Evolutionary conservation across 2,329 filamentous ascomycete species (phyloP).

Genomic region (Alternaria postmessia): DNA sequence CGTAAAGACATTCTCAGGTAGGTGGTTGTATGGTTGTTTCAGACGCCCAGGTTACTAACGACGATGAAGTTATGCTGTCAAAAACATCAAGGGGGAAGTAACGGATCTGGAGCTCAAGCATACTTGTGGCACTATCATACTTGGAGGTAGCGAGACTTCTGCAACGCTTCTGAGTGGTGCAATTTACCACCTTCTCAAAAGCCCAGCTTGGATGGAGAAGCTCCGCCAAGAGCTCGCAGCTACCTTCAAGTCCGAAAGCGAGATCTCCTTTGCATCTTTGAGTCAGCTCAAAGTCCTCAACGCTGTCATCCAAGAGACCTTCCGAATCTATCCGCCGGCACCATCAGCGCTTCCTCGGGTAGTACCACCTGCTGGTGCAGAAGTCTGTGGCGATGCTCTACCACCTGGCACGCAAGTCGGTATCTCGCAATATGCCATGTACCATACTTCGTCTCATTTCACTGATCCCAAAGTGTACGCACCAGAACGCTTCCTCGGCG

Average conservation of each 20-base stretch:
- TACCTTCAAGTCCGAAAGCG: too few relatives aligned
- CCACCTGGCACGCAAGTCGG: conserved; percentile 20
- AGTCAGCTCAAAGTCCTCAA: conserved; percentile 23
- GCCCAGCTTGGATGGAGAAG: too few relatives aligned
- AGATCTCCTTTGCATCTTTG: background rate
- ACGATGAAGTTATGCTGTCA: conserved; percentile 21
- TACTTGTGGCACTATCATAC: conserved; percentile 45
- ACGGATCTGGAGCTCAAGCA: conserved; percentile 43
- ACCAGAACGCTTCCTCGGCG: conserved; percentile 27
- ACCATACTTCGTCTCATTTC: conserved; percentile 23
- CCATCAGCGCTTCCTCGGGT: conserved; percentile 20
- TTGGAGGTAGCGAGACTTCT: conserved; percentile 52
- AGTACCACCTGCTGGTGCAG: conserved; percentile 14
- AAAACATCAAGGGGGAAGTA: conserved; percentile 27
- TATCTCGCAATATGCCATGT: conserved; percentile 24
- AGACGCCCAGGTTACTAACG: too few relatives aligned
- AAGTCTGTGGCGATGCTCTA: conserved; percentile 21
- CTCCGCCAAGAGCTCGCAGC: too few relatives aligned
- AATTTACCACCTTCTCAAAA: too few relatives aligned
- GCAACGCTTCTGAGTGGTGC: conserved; percentile 35
- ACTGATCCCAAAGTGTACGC: conserved; percentile 18
- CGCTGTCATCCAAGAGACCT: conserved; percentile 30
- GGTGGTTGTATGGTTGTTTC: too few relatives aligned
- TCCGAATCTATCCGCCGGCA: conserved; percentile 29
- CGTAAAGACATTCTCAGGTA: conserved; percentile 30